Percentiles rank a stretch among this genome's conserved stretches.
phyloP scores from a whole-genome alignment of 1,139 yeast species.

The Pichia sp. region DNA sequence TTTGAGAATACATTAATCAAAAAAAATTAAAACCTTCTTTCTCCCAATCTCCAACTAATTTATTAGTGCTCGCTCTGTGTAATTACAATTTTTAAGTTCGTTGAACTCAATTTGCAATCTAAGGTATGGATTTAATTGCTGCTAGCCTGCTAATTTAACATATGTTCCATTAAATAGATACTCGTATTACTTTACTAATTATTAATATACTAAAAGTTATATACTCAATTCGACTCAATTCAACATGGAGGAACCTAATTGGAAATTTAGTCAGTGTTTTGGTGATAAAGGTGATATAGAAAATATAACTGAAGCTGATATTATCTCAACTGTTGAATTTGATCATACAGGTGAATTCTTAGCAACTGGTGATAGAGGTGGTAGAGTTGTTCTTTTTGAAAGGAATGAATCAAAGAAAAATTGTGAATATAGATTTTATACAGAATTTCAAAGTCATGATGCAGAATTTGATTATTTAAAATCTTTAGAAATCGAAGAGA shows the following conservation, averaged over 20 bases:
- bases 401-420: constrained; percentile 73
- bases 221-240: too few relatives aligned
- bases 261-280: constrained; percentile 87
- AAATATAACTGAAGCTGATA: constrained; percentile 94
- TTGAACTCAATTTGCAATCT: too few relatives aligned
- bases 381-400: constrained; percentile 93
- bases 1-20: too few relatives aligned
- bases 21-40: too few relatives aligned
- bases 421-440: constrained; percentile 92
- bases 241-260: constrained; percentile 31
- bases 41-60: too few relatives aligned
- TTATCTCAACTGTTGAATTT: constrained; percentile 94
- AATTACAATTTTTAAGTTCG: too few relatives aligned
- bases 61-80: too few relatives aligned
- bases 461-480: constrained; percentile 97
- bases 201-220: too few relatives aligned
- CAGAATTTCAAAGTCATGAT: constrained; percentile 97
- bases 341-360: constrained; percentile 91
- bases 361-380: constrained; percentile 99
- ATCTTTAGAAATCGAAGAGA: constrained; percentile 94
- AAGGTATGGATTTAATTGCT: too few relatives aligned
- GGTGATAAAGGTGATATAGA: constrained; percentile 98
- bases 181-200: too few relatives aligned
- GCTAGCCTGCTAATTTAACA: too few relatives aligned
- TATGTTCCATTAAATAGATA: too few relatives aligned